phyloP scores from a whole-genome alignment of 257 asterid genomes.

The Nicotiana benthamiana region DNA sequence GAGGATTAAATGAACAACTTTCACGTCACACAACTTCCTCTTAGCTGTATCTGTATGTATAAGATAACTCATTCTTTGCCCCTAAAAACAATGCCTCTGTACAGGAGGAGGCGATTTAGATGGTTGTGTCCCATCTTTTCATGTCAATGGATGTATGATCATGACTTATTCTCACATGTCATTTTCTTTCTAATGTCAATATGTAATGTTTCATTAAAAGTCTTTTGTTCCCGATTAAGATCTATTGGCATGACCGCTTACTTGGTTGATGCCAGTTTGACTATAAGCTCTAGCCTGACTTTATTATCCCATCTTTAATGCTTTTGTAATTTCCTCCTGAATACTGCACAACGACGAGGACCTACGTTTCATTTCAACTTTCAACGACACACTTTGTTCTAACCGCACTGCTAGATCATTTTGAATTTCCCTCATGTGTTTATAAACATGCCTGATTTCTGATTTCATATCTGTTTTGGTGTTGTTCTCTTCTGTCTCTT shows the following conservation, averaged over 20 bases:
- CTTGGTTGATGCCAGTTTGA: neutral
- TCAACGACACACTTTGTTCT: constrained; percentile 31
- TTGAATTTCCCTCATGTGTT: constrained; percentile 47
- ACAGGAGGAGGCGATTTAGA: constrained; percentile 41
- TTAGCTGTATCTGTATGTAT: too few species aligned
- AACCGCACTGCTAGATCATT: constrained; percentile 36
- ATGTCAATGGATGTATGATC: constrained; percentile 21
- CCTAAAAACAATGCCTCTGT: constrained; percentile 21
- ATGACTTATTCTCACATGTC: constrained; percentile 8
- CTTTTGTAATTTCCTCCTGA: constrained; percentile 44
- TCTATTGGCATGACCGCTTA: neutral
- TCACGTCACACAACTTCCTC: too few species aligned
- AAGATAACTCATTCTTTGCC: neutral
- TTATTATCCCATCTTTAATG: constrained; percentile 12
- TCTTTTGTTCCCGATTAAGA: neutral
- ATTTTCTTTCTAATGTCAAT: constrained; percentile 3
- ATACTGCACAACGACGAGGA: constrained; percentile 30
- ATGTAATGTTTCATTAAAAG: neutral
- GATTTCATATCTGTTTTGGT: constrained; percentile 23
- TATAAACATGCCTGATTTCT: constrained; percentile 41
- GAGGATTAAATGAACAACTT: too few species aligned
- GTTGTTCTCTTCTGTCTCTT: constrained; percentile 21
- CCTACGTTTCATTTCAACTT: constrained; percentile 36
- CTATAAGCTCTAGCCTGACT: neutral
- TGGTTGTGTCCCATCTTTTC: constrained; percentile 25